Evolutionary conservation across 306 rosid genomes (phyloP).

Genomic region (Oemleria cerasiformis): DNA sequence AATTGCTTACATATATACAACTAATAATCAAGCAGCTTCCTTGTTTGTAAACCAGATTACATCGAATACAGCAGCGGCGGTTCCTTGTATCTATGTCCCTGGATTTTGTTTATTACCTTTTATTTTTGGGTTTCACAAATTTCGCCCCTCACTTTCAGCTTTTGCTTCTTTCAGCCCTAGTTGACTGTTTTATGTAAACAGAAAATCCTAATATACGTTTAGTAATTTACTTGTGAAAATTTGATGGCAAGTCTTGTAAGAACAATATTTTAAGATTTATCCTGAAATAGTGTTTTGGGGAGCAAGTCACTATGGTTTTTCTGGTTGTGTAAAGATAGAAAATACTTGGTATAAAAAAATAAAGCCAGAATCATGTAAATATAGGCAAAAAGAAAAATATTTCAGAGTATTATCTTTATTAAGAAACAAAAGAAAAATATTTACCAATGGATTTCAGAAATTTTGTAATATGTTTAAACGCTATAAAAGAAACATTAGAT

Average conservation of each 20-base stretch:
- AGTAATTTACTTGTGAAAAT: no score
- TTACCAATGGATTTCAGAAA: no score
- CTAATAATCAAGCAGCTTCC: neutral
- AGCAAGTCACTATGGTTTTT: neutral
- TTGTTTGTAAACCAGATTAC: neutral
- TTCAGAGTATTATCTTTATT: no score
- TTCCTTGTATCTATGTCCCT: constrained; percentile 10
- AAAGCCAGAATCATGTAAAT: no score
- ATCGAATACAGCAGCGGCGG: neutral
- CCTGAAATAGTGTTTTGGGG: neutral
- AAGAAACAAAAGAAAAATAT: no score
- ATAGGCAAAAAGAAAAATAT: no score
- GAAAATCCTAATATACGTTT: no score
- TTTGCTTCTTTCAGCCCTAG: neutral
- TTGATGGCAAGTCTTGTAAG: no score
- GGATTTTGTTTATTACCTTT: neutral
- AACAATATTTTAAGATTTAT: neutral
- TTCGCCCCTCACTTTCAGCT: neutral
- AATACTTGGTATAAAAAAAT: no score
- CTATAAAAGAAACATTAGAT: no score
- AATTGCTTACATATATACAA: neutral
- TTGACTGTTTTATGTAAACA: neutral
- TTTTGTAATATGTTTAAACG: no score
- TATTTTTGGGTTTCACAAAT: neutral
- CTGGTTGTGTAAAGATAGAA: neutral